phyloP scores from a whole-genome alignment of 2,329 filamentous ascomycete genomes.

The Scolecobasidium constrictum region DNA sequence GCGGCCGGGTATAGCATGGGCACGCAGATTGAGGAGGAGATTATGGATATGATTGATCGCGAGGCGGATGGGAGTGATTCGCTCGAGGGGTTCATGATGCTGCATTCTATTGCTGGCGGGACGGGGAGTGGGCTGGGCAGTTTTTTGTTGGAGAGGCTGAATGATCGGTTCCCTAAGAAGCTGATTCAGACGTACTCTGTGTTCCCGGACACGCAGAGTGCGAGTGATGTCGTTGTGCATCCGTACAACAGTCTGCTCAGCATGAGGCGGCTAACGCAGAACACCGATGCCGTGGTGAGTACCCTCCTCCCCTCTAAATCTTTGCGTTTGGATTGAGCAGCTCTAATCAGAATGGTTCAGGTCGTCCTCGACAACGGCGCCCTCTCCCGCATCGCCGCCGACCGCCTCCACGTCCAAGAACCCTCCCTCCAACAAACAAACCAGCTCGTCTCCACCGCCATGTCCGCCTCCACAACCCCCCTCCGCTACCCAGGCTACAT shows the following conservation, averaged over 20 bases:
- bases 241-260: slow-evolving; percentile 95
- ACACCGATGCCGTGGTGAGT: slow-evolving; percentile 82
- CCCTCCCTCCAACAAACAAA: slow-evolving; percentile 97
- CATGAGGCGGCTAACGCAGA: slow-evolving; percentile 83
- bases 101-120: slow-evolving; percentile 95
- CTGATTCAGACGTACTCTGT: slow-evolving; percentile 98
- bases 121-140: slow-evolving; percentile 94
- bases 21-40: slow-evolving; percentile 85
- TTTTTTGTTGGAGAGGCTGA: slow-evolving; percentile 87
- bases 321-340: neutral
- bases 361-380: slow-evolving; percentile 94
- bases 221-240: slow-evolving; percentile 87
- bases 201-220: slow-evolving; percentile 84
- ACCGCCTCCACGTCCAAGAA: slow-evolving; percentile 87
- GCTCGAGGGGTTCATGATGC: slow-evolving; percentile 95
- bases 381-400: slow-evolving; percentile 83
- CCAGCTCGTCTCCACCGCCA: slow-evolving; percentile 92
- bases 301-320: neutral
- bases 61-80: slow-evolving; percentile 98
- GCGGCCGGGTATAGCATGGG: slow-evolving; percentile 91
- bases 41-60: slow-evolving; percentile 98
- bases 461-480: slow-evolving; percentile 96
- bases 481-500: slow-evolving; percentile 97
- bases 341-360: slow-evolving; percentile 22
- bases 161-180: slow-evolving; percentile 97